Evolutionary conservation across 2,329 filamentous ascomycete species (phyloP), one percentile per base, ranked within the genome.

Genomic region (Pezicula neosporulosa): DNA sequence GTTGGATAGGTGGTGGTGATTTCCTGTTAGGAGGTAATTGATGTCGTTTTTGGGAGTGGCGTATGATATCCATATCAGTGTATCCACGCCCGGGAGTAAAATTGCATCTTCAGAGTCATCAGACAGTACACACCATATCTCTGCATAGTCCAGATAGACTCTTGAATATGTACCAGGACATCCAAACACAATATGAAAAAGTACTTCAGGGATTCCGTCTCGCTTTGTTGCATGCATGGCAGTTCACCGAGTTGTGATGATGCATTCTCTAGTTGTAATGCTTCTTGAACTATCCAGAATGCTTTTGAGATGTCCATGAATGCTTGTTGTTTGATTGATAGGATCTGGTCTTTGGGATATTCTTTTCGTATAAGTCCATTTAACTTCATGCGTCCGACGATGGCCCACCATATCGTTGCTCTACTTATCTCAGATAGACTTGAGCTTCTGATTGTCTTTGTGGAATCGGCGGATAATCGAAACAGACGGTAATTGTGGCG

Each of bases 381-480:
- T 46, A 96, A 75, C 3, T 83, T 82, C 61, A 84, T 82, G 51
- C 90, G 83, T 19, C 90, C 91, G 56, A 82, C 86, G 44, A 94
- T 66, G 62, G 95, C 93, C 91, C 91, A 96, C 91, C 91, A 96
- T 0, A 88, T 73, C 2, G 83, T 84, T 21, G 85, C 85, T 49
- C 87, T 80, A 10, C 86, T 75, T 72, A 90, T 86, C 54, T 89
- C 82, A 30, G 77, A 73, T 0, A 85, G 6, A 16, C 4, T 21
- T 10, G 41, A 16, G 21, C 18, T 21, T 6, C 13, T n/a, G 16
- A 44, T 21, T 24, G 41, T 7, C 10, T 44, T 44, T 12, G 28
- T 21, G 6, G 41, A 21, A 27, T 44, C 21, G 16, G 41, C 27
- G 15, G 51, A 36, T 2, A n/a, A 13, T 24, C 16, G 6, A 10